These are phyloP conservation scores for Pseudonitzschia multiseries DNA, from an alignment of 108 stramenopile species.

Conservation along the genomic window DNA sequence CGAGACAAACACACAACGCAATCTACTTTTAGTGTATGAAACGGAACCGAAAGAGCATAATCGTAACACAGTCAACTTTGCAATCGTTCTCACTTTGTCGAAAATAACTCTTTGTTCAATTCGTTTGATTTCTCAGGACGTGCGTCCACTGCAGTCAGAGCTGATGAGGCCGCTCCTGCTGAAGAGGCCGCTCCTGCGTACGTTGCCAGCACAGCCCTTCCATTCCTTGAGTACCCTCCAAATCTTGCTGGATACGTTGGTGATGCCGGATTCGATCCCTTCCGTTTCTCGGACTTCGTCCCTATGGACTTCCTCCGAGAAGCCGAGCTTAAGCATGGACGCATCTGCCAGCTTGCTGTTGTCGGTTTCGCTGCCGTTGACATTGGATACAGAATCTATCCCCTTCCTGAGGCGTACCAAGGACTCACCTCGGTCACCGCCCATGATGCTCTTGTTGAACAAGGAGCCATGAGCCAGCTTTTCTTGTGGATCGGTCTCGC, in stretches of 20 bases:
- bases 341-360: constrained; percentile 90
- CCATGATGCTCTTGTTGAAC: constrained; percentile 77
- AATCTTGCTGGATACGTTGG: constrained; percentile 89
- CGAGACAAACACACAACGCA: too few species aligned
- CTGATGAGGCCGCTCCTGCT: constrained; percentile 25
- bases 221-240: constrained; percentile 89
- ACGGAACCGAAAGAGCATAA: too few species aligned
- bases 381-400: constrained; percentile 75
- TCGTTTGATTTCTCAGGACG: constrained; percentile 22
- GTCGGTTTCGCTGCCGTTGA: constrained; percentile 92
- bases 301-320: constrained; percentile 91
- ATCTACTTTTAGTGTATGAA: too few species aligned
- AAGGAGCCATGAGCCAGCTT: constrained; percentile 81
- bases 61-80: too few species aligned
- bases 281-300: constrained; percentile 85
- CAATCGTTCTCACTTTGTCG: background rate
- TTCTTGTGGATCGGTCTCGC: constrained; percentile 71
- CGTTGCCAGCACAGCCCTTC: constrained; percentile 64
- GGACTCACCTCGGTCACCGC: constrained; percentile 82
- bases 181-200: constrained; percentile 26
- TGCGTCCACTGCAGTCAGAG: constrained; percentile 19
- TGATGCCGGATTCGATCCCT: constrained; percentile 92
- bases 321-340: constrained; percentile 96
- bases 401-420: constrained; percentile 74
- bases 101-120: background rate